Percentiles rank a stretch among this genome's conserved stretches.
These are phyloP conservation scores for Cercophora scortea DNA, from an alignment of 495 filamentous ascomycete species.

Conservation along the genomic window DNA sequence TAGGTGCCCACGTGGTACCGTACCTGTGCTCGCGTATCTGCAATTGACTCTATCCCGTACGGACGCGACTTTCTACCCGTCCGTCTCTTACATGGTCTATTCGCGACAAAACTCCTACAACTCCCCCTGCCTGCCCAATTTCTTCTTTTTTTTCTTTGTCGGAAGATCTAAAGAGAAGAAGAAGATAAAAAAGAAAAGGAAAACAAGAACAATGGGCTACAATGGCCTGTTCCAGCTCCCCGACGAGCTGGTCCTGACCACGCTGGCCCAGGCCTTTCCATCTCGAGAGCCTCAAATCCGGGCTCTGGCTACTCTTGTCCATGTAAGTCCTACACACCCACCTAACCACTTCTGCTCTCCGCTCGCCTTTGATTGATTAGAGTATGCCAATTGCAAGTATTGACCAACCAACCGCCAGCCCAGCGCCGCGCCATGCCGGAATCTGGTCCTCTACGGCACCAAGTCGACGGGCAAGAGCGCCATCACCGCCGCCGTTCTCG, in stretches of 20 bases:
- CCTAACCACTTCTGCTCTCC: too few species aligned
- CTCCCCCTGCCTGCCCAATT: too few species aligned
- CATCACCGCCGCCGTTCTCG: constrained; percentile 56
- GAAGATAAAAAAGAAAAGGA: neutral
- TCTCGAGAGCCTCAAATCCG: constrained; percentile 58
- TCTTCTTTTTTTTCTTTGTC: too few species aligned
- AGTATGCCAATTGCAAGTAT: neutral
- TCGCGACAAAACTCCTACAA: too few species aligned
- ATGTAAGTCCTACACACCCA: constrained; percentile 28
- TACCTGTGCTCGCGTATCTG: too few species aligned
- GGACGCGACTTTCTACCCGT: too few species aligned
- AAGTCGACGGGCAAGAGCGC: constrained; percentile 86
- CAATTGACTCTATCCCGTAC: too few species aligned
- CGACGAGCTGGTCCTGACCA: constrained; percentile 43
- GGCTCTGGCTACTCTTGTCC: constrained; percentile 53
- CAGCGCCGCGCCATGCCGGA: constrained; percentile 38
- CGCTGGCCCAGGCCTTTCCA: constrained; percentile 44
- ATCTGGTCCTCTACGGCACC: constrained; percentile 75
- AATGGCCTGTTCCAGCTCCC: constrained; percentile 35
- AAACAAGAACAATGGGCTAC: constrained; percentile 6
- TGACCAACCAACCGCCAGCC: constrained; percentile 18
- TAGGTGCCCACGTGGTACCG: too few species aligned
- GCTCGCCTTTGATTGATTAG: too few species aligned
- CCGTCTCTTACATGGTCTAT: too few species aligned
- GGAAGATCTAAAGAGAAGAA: too few species aligned